A percentile compares a stretch with the other conserved stretches of the same genome.
phyloP scores from a whole-genome alignment of 2,329 filamentous ascomycete species.

The Sporothrix dimorphospora region DNA sequence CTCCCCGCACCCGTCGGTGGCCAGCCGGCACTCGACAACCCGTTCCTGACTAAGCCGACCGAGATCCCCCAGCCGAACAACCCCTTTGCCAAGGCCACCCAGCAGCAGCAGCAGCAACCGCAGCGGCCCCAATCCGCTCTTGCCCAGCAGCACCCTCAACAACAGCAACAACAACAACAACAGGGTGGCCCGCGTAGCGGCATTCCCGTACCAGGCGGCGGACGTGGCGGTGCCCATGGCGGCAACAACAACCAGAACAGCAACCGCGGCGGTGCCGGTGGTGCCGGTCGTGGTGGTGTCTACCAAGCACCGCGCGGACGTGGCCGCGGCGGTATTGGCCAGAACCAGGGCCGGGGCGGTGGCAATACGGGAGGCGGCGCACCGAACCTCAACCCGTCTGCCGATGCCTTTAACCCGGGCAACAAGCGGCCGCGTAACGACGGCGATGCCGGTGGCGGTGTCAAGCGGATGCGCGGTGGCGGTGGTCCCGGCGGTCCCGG shows the following conservation, averaged over 20 bases:
- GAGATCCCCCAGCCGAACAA: conserved; percentile 26
- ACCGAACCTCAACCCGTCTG: conserved; percentile 51
- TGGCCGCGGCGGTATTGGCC: conserved; percentile 34
- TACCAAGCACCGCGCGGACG: conserved; percentile 39
- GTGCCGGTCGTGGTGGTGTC: conserved; percentile 35
- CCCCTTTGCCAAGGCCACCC: conserved; percentile 33
- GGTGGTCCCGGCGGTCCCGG: conserved; percentile 26
- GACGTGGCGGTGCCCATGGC: conserved; percentile 34
- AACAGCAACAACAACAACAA: conserved; percentile 31
- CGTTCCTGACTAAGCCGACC: conserved; percentile 29
- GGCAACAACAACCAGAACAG: conserved; percentile 29
- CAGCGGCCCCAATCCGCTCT: conserved; percentile 24
- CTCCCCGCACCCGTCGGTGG: conserved; percentile 11
- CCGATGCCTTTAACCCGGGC: conserved; percentile 57
- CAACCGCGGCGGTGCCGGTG: conserved; percentile 32
- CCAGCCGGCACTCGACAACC: conserved; percentile 25
- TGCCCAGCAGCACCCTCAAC: conserved; percentile 29
- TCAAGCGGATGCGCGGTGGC: conserved; percentile 46
- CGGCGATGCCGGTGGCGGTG: conserved; percentile 41
- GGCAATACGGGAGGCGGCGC: conserved; percentile 41
- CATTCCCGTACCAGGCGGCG: conserved; percentile 35
- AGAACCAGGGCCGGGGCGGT: conserved; percentile 34
- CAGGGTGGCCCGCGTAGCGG: conserved; percentile 29
- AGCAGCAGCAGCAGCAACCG: conserved; percentile 20
- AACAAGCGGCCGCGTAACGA: conserved; percentile 60